Conservation (phyloP, 2,329 filamentous ascomycete species). For the Fusarium chuoi region DNA sequence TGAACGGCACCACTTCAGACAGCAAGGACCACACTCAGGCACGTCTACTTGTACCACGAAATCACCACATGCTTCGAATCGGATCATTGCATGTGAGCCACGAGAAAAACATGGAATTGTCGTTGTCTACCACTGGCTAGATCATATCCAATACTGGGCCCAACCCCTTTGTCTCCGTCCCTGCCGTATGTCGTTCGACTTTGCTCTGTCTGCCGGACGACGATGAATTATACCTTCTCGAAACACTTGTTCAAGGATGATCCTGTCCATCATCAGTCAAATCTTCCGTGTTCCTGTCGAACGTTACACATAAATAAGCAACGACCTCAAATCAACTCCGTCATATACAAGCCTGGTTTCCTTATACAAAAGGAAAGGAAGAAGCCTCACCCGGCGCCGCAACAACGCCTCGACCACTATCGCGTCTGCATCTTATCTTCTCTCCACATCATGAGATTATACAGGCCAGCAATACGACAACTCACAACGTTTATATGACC, state of each 20-base stretch:
- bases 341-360: neutral
- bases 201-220: slow-evolving; percentile 12
- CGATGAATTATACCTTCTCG: slow-evolving; percentile 22
- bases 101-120: neutral
- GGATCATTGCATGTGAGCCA: neutral
- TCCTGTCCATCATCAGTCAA: slow-evolving; percentile 16
- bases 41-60: neutral
- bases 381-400: slow-evolving; percentile 12
- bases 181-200: slow-evolving; percentile 30
- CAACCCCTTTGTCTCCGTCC: slow-evolving; percentile 1
- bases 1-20: slow-evolving; percentile 1
- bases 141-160: slow-evolving; percentile 5
- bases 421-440: neutral
- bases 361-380: slow-evolving; percentile 1
- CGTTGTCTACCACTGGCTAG: neutral
- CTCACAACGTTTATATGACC: slow-evolving; percentile 28
- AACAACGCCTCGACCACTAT: slow-evolving; percentile 21
- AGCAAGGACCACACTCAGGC: slow-evolving; percentile 15
- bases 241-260: slow-evolving; percentile 14
- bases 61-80: slow-evolving; percentile 5
- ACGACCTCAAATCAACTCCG: neutral
- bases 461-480: slow-evolving; percentile 14
- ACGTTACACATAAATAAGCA: slow-evolving; percentile 23
- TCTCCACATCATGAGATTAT: slow-evolving; percentile 14
- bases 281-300: slow-evolving; percentile 26